These are phyloP conservation scores for Mortierella sp. DNA, from an alignment of 371 early-diverging fungal genomes.

Conservation along the genomic window DNA sequence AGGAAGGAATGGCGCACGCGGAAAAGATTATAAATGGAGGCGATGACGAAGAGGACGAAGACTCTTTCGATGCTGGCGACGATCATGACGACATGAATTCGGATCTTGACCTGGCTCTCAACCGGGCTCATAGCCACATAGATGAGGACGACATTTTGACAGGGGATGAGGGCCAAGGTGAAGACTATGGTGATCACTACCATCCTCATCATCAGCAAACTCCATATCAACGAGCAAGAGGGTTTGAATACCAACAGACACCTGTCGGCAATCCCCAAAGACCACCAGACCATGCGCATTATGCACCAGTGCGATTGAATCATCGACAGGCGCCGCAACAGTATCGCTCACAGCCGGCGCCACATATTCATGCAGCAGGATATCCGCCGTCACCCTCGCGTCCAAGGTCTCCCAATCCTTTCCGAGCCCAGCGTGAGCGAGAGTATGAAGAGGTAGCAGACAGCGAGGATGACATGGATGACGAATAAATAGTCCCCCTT, in stretches of 20 bases:
- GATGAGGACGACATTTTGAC: slow-evolving; percentile 31
- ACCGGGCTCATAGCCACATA: slow-evolving; percentile 2
- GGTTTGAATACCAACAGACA: not conserved
- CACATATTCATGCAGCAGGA: slow-evolving; percentile 3
- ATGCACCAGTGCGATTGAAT: not conserved
- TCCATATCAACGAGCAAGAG: not conserved
- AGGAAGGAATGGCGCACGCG: slow-evolving; percentile 13
- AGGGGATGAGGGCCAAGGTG: slow-evolving; percentile 19
- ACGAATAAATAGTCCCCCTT: not conserved
- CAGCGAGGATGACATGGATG: slow-evolving; percentile 19
- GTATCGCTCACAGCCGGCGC: not conserved
- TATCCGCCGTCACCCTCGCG: slow-evolving; percentile 21
- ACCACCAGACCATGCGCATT: not conserved
- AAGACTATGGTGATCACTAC: slow-evolving; percentile 7
- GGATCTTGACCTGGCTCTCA: slow-evolving; percentile 3
- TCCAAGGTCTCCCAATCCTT: not conserved
- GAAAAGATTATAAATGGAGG: slow-evolving; percentile 31
- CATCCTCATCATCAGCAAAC: slow-evolving; percentile 4
- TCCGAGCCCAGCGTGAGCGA: slow-evolving; percentile 10
- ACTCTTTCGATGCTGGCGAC: slow-evolving; percentile 1
- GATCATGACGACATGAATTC: slow-evolving; percentile 18
- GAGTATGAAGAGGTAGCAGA: slow-evolving; percentile 27
- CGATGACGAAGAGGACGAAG: slow-evolving; percentile 31
- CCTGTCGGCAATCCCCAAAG: not conserved
- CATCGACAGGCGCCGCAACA: not conserved